Evolutionary conservation across 2,329 filamentous ascomycete species (phyloP), one percentile per base, ranked within the genome.

Genomic region (Trichophyton simii): DNA sequence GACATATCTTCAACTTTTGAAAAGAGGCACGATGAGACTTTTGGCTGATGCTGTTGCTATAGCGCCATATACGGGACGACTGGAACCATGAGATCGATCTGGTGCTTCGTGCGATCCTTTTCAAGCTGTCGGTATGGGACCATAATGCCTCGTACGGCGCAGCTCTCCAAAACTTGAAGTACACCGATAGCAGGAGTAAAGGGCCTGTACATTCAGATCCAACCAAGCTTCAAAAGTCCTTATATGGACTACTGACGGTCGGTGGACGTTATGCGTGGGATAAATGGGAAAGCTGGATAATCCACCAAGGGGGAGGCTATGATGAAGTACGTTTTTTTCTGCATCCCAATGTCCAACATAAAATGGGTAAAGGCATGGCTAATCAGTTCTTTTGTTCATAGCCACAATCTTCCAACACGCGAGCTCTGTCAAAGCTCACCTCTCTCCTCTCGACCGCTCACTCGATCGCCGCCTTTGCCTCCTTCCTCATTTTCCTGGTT

Each of bases 101-200:
- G 31, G 82, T 79, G 0, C 79, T 99, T 61, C 82, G 92, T 55
- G 84, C 87, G 1, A 78, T 91, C 2, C 78, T 99, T 6, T 99
- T 96, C 80, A 99, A 99, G 75, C 82, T 99, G 64, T 90, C 88
- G 15, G 86, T 99, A 62, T 99, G 94, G 94, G 91, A 97, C 73
- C 89, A 96, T 73, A 87, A 96, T 72, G 89, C 94, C 44, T 95
- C 89, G 3, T 97, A 99, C 73, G 94, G 94, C 63, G 94, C 94
- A 9, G 86, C 89, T 41, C 79, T 99, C 58, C 94, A 99, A 74
- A 95, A 95, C 65, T 81, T 99, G 31, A 86, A 86, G 70, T 97
- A 92, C 70, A 88, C 89, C 9, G 92, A 97, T 72, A 91, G 91
- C 57, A 82, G 92, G 64, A 81, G 79, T 60, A 75, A 75, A 55